These are phyloP conservation scores for Volvox carteri DNA, from an alignment of 163 green algal genomes.

Conservation along the genomic window DNA sequence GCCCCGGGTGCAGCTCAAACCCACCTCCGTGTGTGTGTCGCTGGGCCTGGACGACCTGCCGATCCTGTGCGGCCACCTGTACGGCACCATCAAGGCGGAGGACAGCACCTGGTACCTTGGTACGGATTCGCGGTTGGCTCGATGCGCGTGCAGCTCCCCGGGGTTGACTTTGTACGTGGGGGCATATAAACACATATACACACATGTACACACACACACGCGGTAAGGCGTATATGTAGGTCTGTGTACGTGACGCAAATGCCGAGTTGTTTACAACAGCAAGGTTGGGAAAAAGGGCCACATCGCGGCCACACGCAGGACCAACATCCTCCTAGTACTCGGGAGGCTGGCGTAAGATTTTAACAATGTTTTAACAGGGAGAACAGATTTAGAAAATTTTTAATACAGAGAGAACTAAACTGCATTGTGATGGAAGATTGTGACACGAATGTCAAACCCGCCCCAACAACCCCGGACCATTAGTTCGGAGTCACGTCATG, in stretches of 20 bases:
- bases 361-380: too few species aligned
- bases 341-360: too few species aligned
- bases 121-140: conserved; percentile 38
- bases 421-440: neutral
- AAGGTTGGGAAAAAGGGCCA: too few species aligned
- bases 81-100: conserved; percentile 70
- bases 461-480: too few species aligned
- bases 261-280: too few species aligned
- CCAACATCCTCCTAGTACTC: too few species aligned
- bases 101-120: conserved; percentile 74
- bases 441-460: neutral
- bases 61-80: conserved; percentile 67
- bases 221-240: neutral
- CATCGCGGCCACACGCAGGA: too few species aligned
- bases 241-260: neutral
- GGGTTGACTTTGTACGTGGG: neutral
- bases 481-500: neutral
- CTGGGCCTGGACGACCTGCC: neutral
- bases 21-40: neutral
- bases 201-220: neutral
- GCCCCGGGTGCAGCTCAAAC: conserved; percentile 11
- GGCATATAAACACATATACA: neutral
- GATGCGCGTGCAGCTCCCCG: neutral
- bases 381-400: too few species aligned
- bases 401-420: neutral